phyloP scores from a whole-genome alignment of 805 yeast genomes.

The Alloascoidea africana region DNA sequence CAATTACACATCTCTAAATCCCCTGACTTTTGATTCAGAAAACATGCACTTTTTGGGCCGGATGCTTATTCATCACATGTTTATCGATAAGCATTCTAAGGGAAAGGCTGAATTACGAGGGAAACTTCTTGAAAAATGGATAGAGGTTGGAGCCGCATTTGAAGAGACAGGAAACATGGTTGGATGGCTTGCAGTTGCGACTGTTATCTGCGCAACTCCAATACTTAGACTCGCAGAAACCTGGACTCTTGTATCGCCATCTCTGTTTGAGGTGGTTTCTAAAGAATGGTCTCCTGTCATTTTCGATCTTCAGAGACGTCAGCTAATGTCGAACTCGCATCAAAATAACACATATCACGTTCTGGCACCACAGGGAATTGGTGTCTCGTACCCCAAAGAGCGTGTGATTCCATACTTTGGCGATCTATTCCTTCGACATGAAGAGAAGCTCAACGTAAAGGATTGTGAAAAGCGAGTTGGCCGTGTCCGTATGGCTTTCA shows the following conservation, averaged over 20 bases:
- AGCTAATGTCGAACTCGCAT: slow-evolving; percentile 39
- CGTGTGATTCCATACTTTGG: slow-evolving; percentile 85
- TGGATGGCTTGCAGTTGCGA: slow-evolving; percentile 84
- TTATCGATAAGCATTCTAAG: slow-evolving; percentile 23
- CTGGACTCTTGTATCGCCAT: slow-evolving; percentile 59
- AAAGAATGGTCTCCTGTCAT: slow-evolving; percentile 90
- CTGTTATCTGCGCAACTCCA: slow-evolving; percentile 70
- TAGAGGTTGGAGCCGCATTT: slow-evolving; percentile 61
- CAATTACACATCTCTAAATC: slow-evolving; percentile 38
- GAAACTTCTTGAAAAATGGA: slow-evolving; percentile 63
- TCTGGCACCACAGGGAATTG: slow-evolving; percentile 80
- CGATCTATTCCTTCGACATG: slow-evolving; percentile 47
- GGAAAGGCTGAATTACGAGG: slow-evolving; percentile 32
- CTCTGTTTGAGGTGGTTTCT: slow-evolving; percentile 41
- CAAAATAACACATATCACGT: slow-evolving; percentile 52
- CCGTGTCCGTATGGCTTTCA: slow-evolving; percentile 55
- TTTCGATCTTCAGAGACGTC: slow-evolving; percentile 71
- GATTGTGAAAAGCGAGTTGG: slow-evolving; percentile 53
- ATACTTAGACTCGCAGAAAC: slow-evolving; percentile 55
- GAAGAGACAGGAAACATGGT: slow-evolving; percentile 85
- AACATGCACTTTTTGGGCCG: slow-evolving; percentile 72
- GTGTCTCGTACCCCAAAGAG: slow-evolving; percentile 57
- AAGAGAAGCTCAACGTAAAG: slow-evolving; percentile 24
- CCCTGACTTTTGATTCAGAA: slow-evolving; percentile 58
- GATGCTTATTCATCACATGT: slow-evolving; percentile 52